A percentile compares a stretch with the other conserved stretches of the same genome.
phyloP scores from a whole-genome alignment of 225 moss, liverwort and hornwort species.

The Bryum argenteum region DNA sequence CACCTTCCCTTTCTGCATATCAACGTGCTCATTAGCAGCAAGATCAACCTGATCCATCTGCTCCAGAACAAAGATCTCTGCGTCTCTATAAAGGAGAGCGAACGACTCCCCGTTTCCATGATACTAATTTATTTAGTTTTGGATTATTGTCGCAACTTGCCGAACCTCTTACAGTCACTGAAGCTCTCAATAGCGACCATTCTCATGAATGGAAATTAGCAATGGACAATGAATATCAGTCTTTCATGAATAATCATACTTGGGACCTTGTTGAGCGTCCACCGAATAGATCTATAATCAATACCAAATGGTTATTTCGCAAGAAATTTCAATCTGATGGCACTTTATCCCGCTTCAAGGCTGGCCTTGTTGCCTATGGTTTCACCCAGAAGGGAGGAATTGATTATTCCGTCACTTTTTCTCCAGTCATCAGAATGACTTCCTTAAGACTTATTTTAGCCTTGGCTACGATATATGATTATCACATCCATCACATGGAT shows the following conservation, averaged over 20 bases:
- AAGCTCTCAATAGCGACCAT: background rate
- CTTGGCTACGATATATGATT: background rate
- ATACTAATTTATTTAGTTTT: constrained; percentile 6
- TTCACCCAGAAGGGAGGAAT: background rate
- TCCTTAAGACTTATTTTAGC: background rate
- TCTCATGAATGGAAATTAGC: background rate
- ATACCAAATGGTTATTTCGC: background rate
- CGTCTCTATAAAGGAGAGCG: background rate
- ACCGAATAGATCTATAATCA: background rate
- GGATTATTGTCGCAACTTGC: background rate
- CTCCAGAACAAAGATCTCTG: background rate
- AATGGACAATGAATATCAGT: background rate
- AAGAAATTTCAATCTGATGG: background rate
- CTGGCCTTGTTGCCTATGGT: too few relatives aligned
- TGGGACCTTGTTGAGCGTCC: background rate
- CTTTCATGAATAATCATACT: background rate
- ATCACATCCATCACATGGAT: background rate
- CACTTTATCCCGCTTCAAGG: background rate
- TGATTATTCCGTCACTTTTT: background rate
- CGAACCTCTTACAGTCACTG: background rate
- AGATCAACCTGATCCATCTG: too few relatives aligned
- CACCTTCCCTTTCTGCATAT: too few relatives aligned
- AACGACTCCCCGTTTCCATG: background rate
- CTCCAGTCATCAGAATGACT: background rate
- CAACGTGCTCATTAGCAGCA: too few relatives aligned